Conservation (phyloP, 306 rosid genomes). For the Fragaria vesca region DNA sequence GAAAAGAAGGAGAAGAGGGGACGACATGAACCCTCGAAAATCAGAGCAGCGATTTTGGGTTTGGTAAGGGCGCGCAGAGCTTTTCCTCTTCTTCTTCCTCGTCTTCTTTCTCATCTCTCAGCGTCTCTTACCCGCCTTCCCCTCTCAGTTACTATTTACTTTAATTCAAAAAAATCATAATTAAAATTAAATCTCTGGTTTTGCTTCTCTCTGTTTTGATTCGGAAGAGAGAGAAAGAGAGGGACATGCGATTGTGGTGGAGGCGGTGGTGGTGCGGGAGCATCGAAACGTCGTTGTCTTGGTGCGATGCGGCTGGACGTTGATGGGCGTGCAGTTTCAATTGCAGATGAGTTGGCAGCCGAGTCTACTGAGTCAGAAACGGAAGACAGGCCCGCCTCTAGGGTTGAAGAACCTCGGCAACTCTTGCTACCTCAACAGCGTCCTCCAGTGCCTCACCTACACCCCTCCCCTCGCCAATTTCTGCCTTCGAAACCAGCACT, state of each 20-base stretch:
- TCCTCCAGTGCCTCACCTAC: conserved; percentile 97
- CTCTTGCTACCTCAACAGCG: conserved; percentile 98
- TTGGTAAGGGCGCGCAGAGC: conserved; percentile 5
- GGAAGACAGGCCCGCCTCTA: conserved; percentile 73
- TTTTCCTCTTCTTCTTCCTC: not conserved
- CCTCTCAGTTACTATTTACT: not conserved
- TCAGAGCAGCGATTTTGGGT: conserved; percentile 11
- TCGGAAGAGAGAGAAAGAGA: not conserved
- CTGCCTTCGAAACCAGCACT: conserved; percentile 83
- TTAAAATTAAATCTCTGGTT: not conserved
- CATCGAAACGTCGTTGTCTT: conserved; percentile 41
- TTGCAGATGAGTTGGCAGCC: conserved; percentile 98
- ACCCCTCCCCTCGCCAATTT: conserved; percentile 99
- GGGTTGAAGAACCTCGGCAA: conserved; percentile 96
- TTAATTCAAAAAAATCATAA: not conserved
- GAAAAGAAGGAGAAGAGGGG: not conserved
- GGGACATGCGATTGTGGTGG: conserved; percentile 68
- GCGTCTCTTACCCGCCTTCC: not conserved
- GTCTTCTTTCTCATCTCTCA: not conserved
- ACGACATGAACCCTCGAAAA: conserved; percentile 17
- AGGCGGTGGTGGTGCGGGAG: conserved; percentile 34
- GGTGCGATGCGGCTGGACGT: conserved; percentile 73
- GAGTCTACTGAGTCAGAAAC: conserved; percentile 80
- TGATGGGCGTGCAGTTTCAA: conserved; percentile 78
- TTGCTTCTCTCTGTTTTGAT: not conserved